Base-by-base conservation (phyloP, 2,329 filamentous ascomycete species). In the Hymenoscyphus albidus region DNA sequence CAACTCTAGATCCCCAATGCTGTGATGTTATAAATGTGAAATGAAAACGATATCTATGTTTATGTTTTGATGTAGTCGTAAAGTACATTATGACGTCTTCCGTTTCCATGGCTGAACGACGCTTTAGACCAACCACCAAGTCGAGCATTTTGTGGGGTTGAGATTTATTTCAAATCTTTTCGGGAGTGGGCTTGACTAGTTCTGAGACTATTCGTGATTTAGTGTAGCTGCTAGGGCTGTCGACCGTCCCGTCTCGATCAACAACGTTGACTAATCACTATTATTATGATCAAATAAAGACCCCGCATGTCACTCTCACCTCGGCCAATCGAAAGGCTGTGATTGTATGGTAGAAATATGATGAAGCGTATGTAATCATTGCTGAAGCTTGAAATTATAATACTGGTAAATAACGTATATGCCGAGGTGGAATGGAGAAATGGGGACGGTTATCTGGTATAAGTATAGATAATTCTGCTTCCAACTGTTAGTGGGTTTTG, bases 191-290 rank as follows among this genome's bases (percentile, higher is more conserved):
- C 9, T 54, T 18, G 3, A 27, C 48, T 54, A 27, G 18, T 54
- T 27, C 13, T 54, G 48, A 54, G 48, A 12, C 48, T 54, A 54
- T 54, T 54, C 48, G 48, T 10, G 22, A 54, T 18, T 54, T 27
- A 13, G 48, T 27, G 48, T 54, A 27, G 5, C 18, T 18, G 6
- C 10, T n/a, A 7, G 44, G 22, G 16, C 44, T 10, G 18, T 27
- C 44, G 27, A 12, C 4, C 9, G 48, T 54, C 44, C 4, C 9
- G 48, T 54, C 44, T 12, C 18, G 9, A 54, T 54, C 48, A 51
- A 51, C 44, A n/a, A 51, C 22, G 44, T 51, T 51, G n/a, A 54
- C 48, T 54, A 54, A 54, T 54, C 48, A 54, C 48, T 35, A 35
- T 35, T 35, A 10, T 35, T 35, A 35, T 2, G 35, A 35, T 35